phyloP scores from a whole-genome alignment of 257 asterid species.

The Solanum tarapatanum region DNA sequence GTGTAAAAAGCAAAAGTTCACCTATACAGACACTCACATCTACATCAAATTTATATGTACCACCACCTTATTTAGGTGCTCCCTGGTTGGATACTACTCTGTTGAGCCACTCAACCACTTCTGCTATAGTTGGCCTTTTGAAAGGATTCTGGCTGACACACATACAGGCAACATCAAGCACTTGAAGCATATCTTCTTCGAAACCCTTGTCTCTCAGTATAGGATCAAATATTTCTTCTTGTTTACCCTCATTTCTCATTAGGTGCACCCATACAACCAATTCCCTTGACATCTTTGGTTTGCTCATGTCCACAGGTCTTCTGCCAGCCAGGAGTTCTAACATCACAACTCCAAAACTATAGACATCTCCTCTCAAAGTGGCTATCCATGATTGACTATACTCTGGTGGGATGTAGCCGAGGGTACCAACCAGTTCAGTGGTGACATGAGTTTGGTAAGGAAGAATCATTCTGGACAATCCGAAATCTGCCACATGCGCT shows the following conservation, averaged over 20 bases:
- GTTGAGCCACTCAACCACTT: constrained; percentile 73
- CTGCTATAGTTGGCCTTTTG: constrained; percentile 74
- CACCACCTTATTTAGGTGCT: constrained; percentile 22
- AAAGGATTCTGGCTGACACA: constrained; percentile 74
- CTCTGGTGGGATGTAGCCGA: constrained; percentile 96
- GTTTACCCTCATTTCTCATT: constrained; percentile 63
- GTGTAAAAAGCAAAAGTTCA: constrained; percentile 1
- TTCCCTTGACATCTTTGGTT: constrained; percentile 63
- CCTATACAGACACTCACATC: constrained; percentile 14
- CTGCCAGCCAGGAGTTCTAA: constrained; percentile 77
- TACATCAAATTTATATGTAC: constrained; percentile 15
- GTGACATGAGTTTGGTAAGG: constrained; percentile 90
- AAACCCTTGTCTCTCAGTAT: constrained; percentile 52
- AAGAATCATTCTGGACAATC: constrained; percentile 74
- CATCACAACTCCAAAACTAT: constrained; percentile 90
- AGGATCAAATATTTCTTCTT: constrained; percentile 67
- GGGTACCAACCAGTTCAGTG: constrained; percentile 90
- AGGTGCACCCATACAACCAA: constrained; percentile 74
- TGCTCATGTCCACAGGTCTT: constrained; percentile 82
- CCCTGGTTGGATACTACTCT: constrained; percentile 33
- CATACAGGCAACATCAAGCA: constrained; percentile 80
- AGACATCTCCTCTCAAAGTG: constrained; percentile 85
- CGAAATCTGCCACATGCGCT: constrained; percentile 94
- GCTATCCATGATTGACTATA: constrained; percentile 96
- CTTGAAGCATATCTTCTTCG: constrained; percentile 68